These are phyloP conservation scores for Oemleria cerasiformis DNA, from an alignment of 306 rosid genomes.

Conservation along the genomic window DNA sequence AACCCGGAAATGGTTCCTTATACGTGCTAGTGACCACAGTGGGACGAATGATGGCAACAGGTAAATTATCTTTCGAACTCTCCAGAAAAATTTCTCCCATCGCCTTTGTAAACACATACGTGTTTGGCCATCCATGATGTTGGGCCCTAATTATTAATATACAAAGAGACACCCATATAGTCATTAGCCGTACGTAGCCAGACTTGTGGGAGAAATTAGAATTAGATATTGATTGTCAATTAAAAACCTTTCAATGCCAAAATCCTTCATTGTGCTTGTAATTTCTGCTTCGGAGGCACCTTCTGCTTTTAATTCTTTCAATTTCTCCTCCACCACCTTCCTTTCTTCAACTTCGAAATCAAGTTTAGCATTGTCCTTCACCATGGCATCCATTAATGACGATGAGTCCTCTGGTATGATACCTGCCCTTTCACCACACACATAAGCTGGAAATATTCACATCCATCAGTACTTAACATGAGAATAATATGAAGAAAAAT, in stretches of 20 bases:
- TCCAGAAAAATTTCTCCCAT: conserved; percentile 41
- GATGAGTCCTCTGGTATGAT: conserved; percentile 11
- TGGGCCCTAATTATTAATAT: conserved; percentile 25
- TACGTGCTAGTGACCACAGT: conserved; percentile 18
- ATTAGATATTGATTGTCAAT: too few species aligned
- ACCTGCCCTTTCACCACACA: conserved; percentile 22
- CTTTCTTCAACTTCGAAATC: conserved; percentile 14
- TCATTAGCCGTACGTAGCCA: too few species aligned
- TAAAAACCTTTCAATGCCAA: conserved; percentile 24
- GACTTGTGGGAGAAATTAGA: too few species aligned
- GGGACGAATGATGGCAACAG: conserved; percentile 27
- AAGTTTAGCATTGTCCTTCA: background rate
- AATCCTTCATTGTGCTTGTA: conserved; percentile 5
- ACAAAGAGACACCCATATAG: too few species aligned
- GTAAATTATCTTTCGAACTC: conserved; percentile 11
- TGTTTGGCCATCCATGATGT: conserved; percentile 44
- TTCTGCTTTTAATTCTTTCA: conserved; percentile 13
- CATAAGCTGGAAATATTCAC: conserved; percentile 15
- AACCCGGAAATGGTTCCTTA: conserved; percentile 40
- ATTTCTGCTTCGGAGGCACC: conserved; percentile 4
- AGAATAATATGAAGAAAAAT: too few species aligned
- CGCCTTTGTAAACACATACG: conserved; percentile 39
- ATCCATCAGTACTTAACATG: too few species aligned
- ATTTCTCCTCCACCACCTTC: conserved; percentile 16
- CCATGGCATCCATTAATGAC: conserved; percentile 11